Evolutionary conservation across 345 rosid species (phyloP).

Genomic region (Mercurialis annua): DNA sequence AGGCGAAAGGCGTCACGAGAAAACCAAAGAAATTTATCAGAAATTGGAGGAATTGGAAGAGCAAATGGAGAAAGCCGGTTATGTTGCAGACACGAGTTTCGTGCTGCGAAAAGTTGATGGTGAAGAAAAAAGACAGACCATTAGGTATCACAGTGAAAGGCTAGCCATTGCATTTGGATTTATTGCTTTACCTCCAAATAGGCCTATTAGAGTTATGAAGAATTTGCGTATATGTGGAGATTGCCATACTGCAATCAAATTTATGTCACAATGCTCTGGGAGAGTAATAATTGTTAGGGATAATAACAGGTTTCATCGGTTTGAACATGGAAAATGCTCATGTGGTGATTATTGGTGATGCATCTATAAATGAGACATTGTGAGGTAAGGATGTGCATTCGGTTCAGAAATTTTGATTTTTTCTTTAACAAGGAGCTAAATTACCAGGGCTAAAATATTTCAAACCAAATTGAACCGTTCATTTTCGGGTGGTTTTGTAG

Average conservation of each 20-base stretch:
- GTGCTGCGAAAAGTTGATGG: slow-evolving; percentile 64
- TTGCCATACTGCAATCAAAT: slow-evolving; percentile 82
- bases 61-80: slow-evolving; percentile 79
- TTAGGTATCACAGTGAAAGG: slow-evolving; percentile 81
- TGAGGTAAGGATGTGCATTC: too few relatives aligned
- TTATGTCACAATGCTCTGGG: slow-evolving; percentile 70
- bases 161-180: slow-evolving; percentile 77
- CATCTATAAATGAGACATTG: too few relatives aligned
- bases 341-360: slow-evolving; percentile 93
- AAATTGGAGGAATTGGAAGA: slow-evolving; percentile 74
- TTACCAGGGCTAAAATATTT: too few relatives aligned
- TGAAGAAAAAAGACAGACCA: slow-evolving; percentile 65
- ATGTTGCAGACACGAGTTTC: slow-evolving; percentile 78
- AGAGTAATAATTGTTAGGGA: slow-evolving; percentile 84
- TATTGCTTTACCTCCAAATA: slow-evolving; percentile 50
- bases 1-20: slow-evolving; percentile 62
- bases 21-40: slow-evolving; percentile 55
- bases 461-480: too few relatives aligned
- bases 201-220: slow-evolving; percentile 79
- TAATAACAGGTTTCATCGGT: slow-evolving; percentile 76
- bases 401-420: too few relatives aligned
- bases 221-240: slow-evolving; percentile 87
- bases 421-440: too few relatives aligned
- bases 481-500: too few relatives aligned
- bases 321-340: slow-evolving; percentile 79